Conservation (phyloP, 2,329 filamentous ascomycete genomes). For the Aspergillus cejpii region DNA sequence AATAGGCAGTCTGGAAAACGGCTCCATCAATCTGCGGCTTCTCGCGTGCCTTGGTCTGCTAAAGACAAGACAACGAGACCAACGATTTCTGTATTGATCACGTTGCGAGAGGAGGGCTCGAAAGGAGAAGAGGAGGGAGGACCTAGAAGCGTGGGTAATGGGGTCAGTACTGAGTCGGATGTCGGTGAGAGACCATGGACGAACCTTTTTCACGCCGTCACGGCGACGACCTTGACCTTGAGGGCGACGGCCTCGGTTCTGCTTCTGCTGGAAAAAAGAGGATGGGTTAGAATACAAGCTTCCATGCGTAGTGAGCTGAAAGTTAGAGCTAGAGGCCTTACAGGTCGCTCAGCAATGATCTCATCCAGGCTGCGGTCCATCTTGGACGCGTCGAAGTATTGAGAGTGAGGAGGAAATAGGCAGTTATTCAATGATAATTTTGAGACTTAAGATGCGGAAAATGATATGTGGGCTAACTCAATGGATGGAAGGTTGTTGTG, state of each 20-base stretch:
- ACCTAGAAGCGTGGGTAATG: constrained; percentile 26
- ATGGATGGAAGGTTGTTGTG: constrained; percentile 6
- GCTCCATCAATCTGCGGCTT: constrained; percentile 29
- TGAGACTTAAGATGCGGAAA: not conserved
- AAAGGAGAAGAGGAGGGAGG: constrained; percentile 39
- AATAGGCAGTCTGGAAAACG: constrained; percentile 30
- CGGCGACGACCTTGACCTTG: constrained; percentile 50
- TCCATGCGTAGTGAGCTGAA: constrained; percentile 1
- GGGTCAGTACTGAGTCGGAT: constrained; percentile 8
- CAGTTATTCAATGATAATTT: not conserved
- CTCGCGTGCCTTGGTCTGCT: constrained; percentile 22
- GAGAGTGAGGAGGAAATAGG: not conserved
- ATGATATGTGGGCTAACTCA: not conserved
- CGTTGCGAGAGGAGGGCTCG: constrained; percentile 35
- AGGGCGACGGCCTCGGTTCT: constrained; percentile 34
- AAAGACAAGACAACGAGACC: constrained; percentile 22
- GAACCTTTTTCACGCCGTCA: constrained; percentile 86
- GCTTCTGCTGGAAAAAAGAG: constrained; percentile 15
- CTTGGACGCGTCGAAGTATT: constrained; percentile 12
- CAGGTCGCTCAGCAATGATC: constrained; percentile 56
- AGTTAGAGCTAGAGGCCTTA: constrained; percentile 29
- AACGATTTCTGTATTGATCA: constrained; percentile 30
- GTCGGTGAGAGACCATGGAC: not conserved
- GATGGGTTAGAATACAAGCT: constrained; percentile 12
- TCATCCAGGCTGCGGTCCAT: constrained; percentile 63